Evolutionary conservation across 495 filamentous ascomycete genomes (phyloP), one percentile per base, ranked within the genome.

Genomic region (Entonaema liquescens): DNA sequence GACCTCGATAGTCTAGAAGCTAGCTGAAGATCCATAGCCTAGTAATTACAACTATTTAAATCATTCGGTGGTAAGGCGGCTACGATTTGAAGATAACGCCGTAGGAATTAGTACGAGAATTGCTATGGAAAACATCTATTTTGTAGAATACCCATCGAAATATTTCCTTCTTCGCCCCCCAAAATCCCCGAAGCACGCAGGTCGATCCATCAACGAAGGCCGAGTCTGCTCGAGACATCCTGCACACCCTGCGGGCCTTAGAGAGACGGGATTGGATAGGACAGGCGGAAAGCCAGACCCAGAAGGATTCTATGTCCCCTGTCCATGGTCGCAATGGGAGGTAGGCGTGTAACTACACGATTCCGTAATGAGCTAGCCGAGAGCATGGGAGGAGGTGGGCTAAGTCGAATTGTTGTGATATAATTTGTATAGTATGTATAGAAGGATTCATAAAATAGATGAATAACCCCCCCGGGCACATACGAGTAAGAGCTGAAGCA

Each of bases 401-500:
- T 40, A 33, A 31, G 15, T 29, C 15, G 8, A 29, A 49, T 59
- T 64, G 42, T 42, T 59, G 54, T 35, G 61, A 70, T 70, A 26
- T n/a, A n/a, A n/a, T n/a, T n/a, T n/a, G n/a, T n/a, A n/a, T 17
- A 64, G 11, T n/a, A 64, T 49, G 49, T 59, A 49, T 40, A 17
- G 54, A 52, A 57, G 47, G 63, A 64, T 64, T 68, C 63, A 71
- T 72, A 67, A 67, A 61, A 59, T n/a, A 65, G 60, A 31, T 56
- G 15, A 23, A 44, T 38, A 29, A 42, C 19, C 21, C 47, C 56
- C 61, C 60, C 40, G 19, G 23, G 15, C 56, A 49, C 44, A n/a
- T 25, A 33, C 23, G 64, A 35, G 47, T 13, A n/a, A 59, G 38
- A 33, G 44, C 50, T 35, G 57, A 64, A 68, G 65, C 60, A 38